These are phyloP conservation scores for Gossypium ekmanianum DNA, from an alignment of 345 rosid species.

Conservation along the genomic window DNA sequence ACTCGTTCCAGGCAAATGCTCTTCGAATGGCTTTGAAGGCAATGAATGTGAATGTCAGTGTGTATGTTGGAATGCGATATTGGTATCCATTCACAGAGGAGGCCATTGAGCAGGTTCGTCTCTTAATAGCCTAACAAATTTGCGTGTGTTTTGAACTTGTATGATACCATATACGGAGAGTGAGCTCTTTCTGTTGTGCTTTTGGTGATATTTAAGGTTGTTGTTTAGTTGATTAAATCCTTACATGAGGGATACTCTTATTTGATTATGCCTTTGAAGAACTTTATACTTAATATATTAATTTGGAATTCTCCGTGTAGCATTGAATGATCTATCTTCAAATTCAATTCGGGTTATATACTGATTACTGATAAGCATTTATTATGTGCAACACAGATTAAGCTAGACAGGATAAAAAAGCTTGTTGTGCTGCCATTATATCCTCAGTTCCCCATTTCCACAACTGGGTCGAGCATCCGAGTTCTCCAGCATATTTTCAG, in stretches of 20 bases:
- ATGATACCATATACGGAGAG: neutral
- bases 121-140: neutral
- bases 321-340: neutral
- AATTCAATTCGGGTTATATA: neutral
- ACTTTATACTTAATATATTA: neutral
- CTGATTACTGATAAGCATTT: constrained; percentile 6
- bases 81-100: constrained; percentile 95
- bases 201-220: neutral
- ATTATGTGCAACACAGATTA: constrained; percentile 47
- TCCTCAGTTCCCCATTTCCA: constrained; percentile 92
- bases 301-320: neutral
- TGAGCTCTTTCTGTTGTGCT: neutral
- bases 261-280: neutral
- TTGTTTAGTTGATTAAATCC: neutral
- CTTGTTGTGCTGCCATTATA: constrained; percentile 94
- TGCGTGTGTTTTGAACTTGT: neutral
- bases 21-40: constrained; percentile 55
- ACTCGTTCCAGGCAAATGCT: constrained; percentile 57
- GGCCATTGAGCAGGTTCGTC: constrained; percentile 70
- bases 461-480: constrained; percentile 91
- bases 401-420: constrained; percentile 69
- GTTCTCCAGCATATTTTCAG: constrained; percentile 68
- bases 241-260: neutral
- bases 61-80: constrained; percentile 87
- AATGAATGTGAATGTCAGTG: constrained; percentile 53